These are phyloP conservation scores for Daldinia loculata DNA, from an alignment of 495 filamentous ascomycete genomes.

Conservation along the genomic window DNA sequence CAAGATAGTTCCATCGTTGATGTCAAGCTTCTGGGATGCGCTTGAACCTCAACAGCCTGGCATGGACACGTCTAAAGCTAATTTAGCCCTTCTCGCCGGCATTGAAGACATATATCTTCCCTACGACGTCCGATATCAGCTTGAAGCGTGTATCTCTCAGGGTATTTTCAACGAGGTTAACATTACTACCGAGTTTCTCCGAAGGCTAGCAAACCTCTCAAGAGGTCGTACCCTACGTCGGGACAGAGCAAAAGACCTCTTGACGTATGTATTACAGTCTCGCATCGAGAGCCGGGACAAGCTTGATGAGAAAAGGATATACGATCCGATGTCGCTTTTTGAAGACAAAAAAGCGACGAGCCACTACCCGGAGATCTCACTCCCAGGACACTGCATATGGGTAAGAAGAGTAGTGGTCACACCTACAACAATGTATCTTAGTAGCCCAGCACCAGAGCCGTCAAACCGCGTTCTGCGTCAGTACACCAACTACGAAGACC, in stretches of 20 bases:
- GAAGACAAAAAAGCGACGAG: constrained; percentile 54
- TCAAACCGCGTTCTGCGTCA: constrained; percentile 87
- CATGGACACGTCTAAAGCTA: constrained; percentile 32
- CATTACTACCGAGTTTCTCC: constrained; percentile 70
- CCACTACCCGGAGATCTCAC: constrained; percentile 59
- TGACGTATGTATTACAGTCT: constrained; percentile 53
- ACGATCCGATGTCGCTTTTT: constrained; percentile 81
- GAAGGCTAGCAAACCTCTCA: constrained; percentile 62
- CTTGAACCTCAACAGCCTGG: constrained; percentile 54
- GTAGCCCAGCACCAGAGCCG: constrained; percentile 79
- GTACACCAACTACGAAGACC: constrained; percentile 72
- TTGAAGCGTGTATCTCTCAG: constrained; percentile 89
- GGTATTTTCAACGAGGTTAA: constrained; percentile 81
- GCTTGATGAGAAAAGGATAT: constrained; percentile 63
- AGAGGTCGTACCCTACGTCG: constrained; percentile 23
- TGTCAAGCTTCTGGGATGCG: constrained; percentile 62
- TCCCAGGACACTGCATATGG: constrained; percentile 76
- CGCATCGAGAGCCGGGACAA: constrained; percentile 40
- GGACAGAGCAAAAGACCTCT: constrained; percentile 50
- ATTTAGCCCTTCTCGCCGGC: constrained; percentile 48
- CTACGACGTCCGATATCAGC: constrained; percentile 84
- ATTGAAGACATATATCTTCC: constrained; percentile 60
- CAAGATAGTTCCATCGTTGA: constrained; percentile 18
- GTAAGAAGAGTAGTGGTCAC: constrained; percentile 81
- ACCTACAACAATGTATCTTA: constrained; percentile 81